Percentiles rank a stretch among this genome's conserved stretches.
phyloP scores from a whole-genome alignment of 2,329 filamentous ascomycete species.

The Fusarium sacchari region DNA sequence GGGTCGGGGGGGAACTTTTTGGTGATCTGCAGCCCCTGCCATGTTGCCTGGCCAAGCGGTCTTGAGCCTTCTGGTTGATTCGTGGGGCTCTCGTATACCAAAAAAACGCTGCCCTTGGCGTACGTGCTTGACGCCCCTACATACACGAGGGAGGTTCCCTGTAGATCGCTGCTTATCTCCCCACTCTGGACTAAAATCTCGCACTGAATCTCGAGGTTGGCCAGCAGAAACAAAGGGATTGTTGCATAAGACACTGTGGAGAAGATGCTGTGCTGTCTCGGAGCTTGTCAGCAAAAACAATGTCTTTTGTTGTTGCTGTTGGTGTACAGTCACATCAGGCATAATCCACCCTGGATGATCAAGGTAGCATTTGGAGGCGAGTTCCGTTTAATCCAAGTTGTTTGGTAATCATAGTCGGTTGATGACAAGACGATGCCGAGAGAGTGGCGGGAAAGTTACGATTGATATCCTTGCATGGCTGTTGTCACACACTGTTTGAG shows the following conservation, averaged over 20 bases:
- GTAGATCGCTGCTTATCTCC: conserved; percentile 11
- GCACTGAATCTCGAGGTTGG: conserved; percentile 1
- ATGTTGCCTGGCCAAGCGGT: conserved; percentile 8
- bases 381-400: conserved; percentile 10
- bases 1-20: not conserved
- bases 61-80: not conserved
- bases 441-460: not conserved
- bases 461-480: not conserved
- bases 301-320: not conserved
- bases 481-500: not conserved
- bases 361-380: conserved; percentile 1
- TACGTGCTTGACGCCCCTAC: conserved; percentile 6
- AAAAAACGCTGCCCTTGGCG: not conserved
- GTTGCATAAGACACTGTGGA: not conserved
- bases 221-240: not conserved
- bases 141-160: conserved; percentile 23
- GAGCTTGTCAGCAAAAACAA: not conserved
- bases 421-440: not conserved
- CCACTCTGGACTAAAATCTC: conserved; percentile 13
- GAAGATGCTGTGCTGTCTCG: not conserved
- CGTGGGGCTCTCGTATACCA: conserved; percentile 23
- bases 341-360: conserved; percentile 9
- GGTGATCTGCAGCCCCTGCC: conserved; percentile 6
- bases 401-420: not conserved
- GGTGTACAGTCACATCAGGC: not conserved